Evolutionary conservation across 441 rosid species (phyloP), one percentile per base, ranked within the genome.

Genomic region (Sinapis alba): DNA sequence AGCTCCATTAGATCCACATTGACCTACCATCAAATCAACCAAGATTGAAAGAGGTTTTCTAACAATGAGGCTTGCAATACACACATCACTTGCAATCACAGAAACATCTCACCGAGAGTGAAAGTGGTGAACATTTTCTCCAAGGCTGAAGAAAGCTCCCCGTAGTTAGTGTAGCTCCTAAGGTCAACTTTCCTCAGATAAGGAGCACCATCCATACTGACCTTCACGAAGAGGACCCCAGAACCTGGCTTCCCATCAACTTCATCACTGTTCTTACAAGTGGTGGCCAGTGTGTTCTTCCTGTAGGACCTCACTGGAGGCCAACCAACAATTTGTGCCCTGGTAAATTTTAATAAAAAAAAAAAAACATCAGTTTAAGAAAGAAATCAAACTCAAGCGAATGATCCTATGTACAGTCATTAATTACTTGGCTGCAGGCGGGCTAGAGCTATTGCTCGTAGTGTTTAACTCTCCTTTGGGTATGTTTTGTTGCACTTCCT

Each of bases 401-500:
- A n/a, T 36, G 69, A 50, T 71, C 27, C 7, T 28, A 57, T 23
- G 3, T 69, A 32, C 20, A 2, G 3, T 69, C 24, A 38, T 86
- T 85, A 94, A 38, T 86, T 85, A 94, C 98, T 94, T 94, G 66
- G 94, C 90, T 75, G 91, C 96, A 65, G 96, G 96, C 69, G 75
- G 76, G 10, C 74, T 79, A 69, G 70, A 84, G 71, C 84, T 89
- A 75, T 87, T 87, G 74, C 73, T 78, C 3, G 69, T 21, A 21
- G 83, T 78, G 65, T 15, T 79, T 12, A 89, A 72, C 60, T 68
- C 78, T 65, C 89, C 95, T 45, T 83, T 81, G 3, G 80, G 72
- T 12, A 71, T 79, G 78, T 79, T 86, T 38, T 79, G 78, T 10
- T 81, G 66, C 45, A 72, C 78, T 71, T 89, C 98, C 78, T 89